A percentile compares a stretch with the other conserved stretches of the same genome.
These are phyloP conservation scores for Mycena vulgaris DNA, from an alignment of 768 basidiomycete species.

Conservation along the genomic window DNA sequence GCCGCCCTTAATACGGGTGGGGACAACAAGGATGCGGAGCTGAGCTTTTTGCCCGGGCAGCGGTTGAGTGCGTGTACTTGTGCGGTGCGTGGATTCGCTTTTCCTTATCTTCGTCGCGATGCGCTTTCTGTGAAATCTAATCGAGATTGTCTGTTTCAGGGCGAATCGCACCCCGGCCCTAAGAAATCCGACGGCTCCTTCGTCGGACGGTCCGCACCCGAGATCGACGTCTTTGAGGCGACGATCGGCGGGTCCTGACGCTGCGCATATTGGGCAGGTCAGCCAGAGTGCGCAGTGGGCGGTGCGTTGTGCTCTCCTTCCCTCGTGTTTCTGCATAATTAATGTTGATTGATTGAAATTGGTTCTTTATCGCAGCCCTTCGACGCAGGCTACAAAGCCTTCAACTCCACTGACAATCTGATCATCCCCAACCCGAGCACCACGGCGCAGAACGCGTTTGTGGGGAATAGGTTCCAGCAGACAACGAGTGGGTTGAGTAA, in stretches of 20 bases:
- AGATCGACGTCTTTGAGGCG: constrained; percentile 94
- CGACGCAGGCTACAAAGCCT: constrained; percentile 79
- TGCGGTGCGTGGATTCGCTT: constrained; percentile 44
- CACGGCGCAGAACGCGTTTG: constrained; percentile 72
- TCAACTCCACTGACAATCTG: constrained; percentile 72
- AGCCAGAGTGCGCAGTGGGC: constrained; percentile 92
- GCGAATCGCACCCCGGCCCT: constrained; percentile 90
- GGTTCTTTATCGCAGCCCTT: constrained; percentile 68
- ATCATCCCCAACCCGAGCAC: constrained; percentile 70
- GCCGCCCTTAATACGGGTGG: constrained; percentile 77
- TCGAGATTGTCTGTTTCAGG: constrained; percentile 16
- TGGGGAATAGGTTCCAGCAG: constrained; percentile 82
- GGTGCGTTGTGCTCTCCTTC: constrained; percentile 57
- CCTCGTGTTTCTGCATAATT: constrained; percentile 4
- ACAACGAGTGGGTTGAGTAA: constrained; percentile 81
- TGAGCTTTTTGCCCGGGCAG: constrained; percentile 89
- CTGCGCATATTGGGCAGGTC: constrained; percentile 69
- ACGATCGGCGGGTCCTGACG: constrained; percentile 60
- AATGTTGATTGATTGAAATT: constrained; percentile 7
- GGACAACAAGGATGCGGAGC: constrained; percentile 51
- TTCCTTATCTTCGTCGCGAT: neutral
- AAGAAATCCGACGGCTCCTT: constrained; percentile 80
- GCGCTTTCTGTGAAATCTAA: neutral
- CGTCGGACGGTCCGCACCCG: constrained; percentile 88
- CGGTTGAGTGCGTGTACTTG: constrained; percentile 91